Conservation (phyloP, 2,329 filamentous ascomycete genomes). For the Sarocladium strictum region DNA sequence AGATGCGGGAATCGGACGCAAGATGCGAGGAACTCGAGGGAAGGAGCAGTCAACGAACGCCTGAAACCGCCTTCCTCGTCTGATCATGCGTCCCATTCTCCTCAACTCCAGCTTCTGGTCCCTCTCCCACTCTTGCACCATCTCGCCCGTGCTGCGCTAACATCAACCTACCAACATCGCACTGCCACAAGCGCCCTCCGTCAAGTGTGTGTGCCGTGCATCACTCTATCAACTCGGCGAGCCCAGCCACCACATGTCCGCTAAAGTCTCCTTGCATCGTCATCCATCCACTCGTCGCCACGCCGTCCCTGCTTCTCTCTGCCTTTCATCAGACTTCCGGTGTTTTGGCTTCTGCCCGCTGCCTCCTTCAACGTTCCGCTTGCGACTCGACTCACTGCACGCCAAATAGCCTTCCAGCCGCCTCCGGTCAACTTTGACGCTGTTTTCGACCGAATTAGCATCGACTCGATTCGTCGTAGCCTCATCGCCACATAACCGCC, state of each 20-base stretch:
- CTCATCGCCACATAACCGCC: not conserved
- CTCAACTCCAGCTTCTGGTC: not conserved
- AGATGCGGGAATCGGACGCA: not conserved
- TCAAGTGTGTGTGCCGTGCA: not conserved
- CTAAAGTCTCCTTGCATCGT: constrained; percentile 9
- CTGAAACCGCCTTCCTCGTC: not conserved
- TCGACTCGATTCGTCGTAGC: not conserved
- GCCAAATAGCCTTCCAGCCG: not conserved
- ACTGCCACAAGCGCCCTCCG: not conserved
- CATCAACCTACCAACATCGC: not conserved
- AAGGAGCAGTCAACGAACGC: not conserved
- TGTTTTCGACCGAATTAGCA: not conserved
- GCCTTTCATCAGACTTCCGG: not conserved
- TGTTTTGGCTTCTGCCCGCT: not conserved
- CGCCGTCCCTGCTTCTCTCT: constrained; percentile 9
- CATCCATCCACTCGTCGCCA: constrained; percentile 11
- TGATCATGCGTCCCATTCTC: not conserved
- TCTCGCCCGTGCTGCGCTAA: not conserved
- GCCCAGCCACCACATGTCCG: constrained; percentile 1
- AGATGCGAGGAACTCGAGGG: not conserved
- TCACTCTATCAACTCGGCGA: constrained; percentile 5
- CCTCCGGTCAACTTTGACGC: not conserved
- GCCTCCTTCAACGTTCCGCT: constrained; percentile 1
- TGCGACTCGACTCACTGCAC: not conserved
- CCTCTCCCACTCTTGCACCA: not conserved